Evolutionary conservation across 176 grass and related monocot species (phyloP).

Genomic region (Carex kokanica): DNA sequence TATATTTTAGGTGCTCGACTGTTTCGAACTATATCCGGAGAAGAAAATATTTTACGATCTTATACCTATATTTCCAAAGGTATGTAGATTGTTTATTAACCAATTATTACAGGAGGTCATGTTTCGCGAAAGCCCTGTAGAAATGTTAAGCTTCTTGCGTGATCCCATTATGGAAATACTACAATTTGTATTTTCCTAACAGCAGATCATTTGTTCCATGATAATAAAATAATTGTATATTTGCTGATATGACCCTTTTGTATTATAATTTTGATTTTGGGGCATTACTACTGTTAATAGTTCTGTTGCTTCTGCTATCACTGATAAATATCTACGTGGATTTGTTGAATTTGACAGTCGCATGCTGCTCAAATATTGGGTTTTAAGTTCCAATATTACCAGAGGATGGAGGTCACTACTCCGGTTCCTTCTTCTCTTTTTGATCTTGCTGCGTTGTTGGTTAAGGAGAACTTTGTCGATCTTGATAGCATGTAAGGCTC

Average conservation of each 20-base stretch:
- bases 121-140: not conserved
- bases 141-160: not conserved
- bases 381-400: constrained; percentile 98
- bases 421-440: constrained; percentile 75
- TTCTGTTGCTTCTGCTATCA: constrained; percentile 11
- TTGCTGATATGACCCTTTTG: not conserved
- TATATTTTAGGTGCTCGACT: constrained; percentile 70
- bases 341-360: constrained; percentile 55
- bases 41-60: constrained; percentile 74
- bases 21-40: constrained; percentile 94
- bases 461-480: constrained; percentile 88
- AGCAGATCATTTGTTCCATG: not conserved
- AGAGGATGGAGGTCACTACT: constrained; percentile 72
- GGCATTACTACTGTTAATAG: constrained; percentile 12
- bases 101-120: not conserved
- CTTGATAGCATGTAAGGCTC: constrained; percentile 85
- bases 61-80: constrained; percentile 99
- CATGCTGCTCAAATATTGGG: constrained; percentile 97
- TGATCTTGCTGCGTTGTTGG: constrained; percentile 65
- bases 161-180: not conserved
- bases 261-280: constrained; percentile 22
- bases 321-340: not conserved
- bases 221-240: constrained; percentile 6
- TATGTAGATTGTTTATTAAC: constrained; percentile 29
- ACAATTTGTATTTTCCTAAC: not conserved